Base-by-base conservation (phyloP, 2,329 filamentous ascomycete genomes). In the Alternaria gaisen region DNA sequence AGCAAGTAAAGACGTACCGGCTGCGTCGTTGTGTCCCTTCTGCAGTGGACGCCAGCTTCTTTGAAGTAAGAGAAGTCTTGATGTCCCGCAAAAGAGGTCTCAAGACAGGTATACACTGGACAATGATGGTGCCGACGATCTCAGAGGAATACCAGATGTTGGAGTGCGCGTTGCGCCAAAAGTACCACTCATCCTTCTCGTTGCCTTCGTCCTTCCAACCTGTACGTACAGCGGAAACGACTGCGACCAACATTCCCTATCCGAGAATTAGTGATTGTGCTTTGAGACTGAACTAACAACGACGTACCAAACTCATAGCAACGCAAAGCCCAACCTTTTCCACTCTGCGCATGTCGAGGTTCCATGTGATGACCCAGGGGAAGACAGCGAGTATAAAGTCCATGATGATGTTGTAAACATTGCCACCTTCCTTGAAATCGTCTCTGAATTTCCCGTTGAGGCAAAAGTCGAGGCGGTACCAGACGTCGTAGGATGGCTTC, bases 381-480 rank as follows among this genome's bases (percentile, higher is more conserved):
- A 85, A 83, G 9, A 74, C 56, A 0, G 84, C 83, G 65, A 86
- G 82, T 0, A 83, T 64, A 41, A 86, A 84, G 60, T 86, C 84
- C 81, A 85, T 85, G 28, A 85, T 75, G 56, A 85, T 82, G 68
- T 85, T 85, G 70, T 84, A 85, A 5, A 83, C 83, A 62, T 85
- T 85, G 34, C 84, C 84, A 9, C 81, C 83, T 55, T 83, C 81
- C 61, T 85, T 85, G 65, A 84, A 83, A 38, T 80, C 68, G 11
- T 80, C 64, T 4, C 80, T 77, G 26, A 82, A 80, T 3, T 66
- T 67, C 53, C 72, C 71, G 11, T 75, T 66, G 12, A 86, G 59
- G 57, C 82, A 84, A 52, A 84, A 80, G 56, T 83, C 75, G 12
- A 85, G 71, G 16, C 83, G 75, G 53, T 83, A 85, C 75, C 75